Conservation (phyloP, 257 asterid species). For the Primulina eburnea region DNA sequence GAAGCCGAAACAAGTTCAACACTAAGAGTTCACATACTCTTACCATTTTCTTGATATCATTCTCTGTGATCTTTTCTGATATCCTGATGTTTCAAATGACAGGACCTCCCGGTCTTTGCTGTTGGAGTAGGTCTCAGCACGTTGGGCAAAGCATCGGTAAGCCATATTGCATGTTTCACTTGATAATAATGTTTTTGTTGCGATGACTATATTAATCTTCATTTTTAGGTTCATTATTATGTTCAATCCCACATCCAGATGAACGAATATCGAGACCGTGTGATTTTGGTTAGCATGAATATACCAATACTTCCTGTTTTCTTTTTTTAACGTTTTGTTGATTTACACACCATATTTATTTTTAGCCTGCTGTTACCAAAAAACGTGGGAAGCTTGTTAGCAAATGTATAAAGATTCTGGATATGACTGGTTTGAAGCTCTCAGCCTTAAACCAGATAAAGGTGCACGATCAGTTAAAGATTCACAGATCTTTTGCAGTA, state of each 20-base stretch:
- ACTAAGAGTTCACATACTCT: neutral
- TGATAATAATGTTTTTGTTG: neutral
- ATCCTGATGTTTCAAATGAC: slow-evolving; percentile 7
- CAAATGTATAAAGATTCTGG: slow-evolving; percentile 64
- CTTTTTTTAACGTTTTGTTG: neutral
- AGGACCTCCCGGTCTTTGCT: slow-evolving; percentile 69
- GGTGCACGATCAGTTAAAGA: slow-evolving; percentile 36
- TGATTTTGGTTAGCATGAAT: slow-evolving; percentile 52
- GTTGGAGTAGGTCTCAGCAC: slow-evolving; percentile 66
- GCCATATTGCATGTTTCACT: slow-evolving; percentile 9
- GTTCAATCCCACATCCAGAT: slow-evolving; percentile 81
- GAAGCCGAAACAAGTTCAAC: slow-evolving; percentile 22
- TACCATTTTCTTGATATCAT: slow-evolving; percentile 12
- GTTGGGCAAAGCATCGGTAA: slow-evolving; percentile 64
- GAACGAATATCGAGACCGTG: slow-evolving; percentile 77
- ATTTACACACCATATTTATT: slow-evolving; percentile 20
- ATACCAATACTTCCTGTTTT: slow-evolving; percentile 4
- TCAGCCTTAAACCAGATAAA: slow-evolving; percentile 63
- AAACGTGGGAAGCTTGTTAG: slow-evolving; percentile 46
- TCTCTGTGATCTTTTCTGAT: neutral
- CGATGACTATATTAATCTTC: slow-evolving; percentile 18
- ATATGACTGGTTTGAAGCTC: slow-evolving; percentile 74
- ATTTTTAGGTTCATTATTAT: slow-evolving; percentile 63
- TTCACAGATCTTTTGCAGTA: slow-evolving; percentile 12
- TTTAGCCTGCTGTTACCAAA: slow-evolving; percentile 56